Base-by-base conservation (phyloP, 345 rosid species). In the Lepidium africanum region DNA sequence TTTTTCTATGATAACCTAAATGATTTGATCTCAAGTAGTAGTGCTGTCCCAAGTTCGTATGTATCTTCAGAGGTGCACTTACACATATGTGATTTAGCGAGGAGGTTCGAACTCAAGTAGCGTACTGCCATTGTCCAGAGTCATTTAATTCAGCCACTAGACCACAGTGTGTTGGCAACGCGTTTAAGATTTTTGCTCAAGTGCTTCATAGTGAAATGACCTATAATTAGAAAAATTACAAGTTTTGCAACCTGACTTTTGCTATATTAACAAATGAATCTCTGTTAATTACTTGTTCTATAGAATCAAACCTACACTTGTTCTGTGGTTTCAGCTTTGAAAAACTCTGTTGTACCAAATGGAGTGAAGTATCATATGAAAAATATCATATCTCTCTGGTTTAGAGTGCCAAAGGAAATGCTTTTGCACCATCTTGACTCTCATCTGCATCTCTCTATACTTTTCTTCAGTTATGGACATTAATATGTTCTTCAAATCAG, bases 351-450 rank as follows among this genome's bases (percentile, higher is more conserved):
- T 93, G 77, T 74, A 88, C 98, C 98, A 93, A 54, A 88, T 74
- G 15, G 97, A 87, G 67, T 93, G 96, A 43, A 93, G 94, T 67
- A 93, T 90, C 97, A 93, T 93, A 73, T 93, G 92, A 79, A 93
- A 93, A 35, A 90, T 66, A 45, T 88, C 97, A 49, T 86, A 93
- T 69, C 81, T 93, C 46, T 79, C 87, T 0, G 98, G 94, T 59
- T 56, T 85, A 30, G 80, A 52, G 79, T 90, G 96, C 97, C 98
- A 93, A 57, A 93, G 94, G 67, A 93, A 93, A 88, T 93, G 97
- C 75, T 85, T 87, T 35, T 93, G 96, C 21, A 87, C 96, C 81
- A 71, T 88, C 79, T 82, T 88, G 11, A 90, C 94, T 59, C 86
- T 81, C 89, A 77, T 75, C 76, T 90, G 97, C 97, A 90, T 84